A percentile compares a stretch with the other conserved stretches of the same genome.
These are phyloP conservation scores for Podila horticola DNA, from an alignment of 192 early-diverging fungal genomes.

Conservation along the genomic window DNA sequence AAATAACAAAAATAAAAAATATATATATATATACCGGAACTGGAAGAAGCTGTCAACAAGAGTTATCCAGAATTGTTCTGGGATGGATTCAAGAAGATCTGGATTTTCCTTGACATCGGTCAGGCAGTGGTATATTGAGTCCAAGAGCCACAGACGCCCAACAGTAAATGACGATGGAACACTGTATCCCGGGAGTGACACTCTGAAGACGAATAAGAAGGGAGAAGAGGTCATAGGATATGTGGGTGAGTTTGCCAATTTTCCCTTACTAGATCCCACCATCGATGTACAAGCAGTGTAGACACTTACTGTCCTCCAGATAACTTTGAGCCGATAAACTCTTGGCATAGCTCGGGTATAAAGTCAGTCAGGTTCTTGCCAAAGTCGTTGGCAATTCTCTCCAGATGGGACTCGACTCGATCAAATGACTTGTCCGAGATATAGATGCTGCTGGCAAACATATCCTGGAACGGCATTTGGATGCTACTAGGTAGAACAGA, in stretches of 20 bases:
- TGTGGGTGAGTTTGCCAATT: background rate
- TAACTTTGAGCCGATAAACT: slow-evolving; percentile 25
- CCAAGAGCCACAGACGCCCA: slow-evolving; percentile 44
- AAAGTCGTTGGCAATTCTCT: slow-evolving; percentile 27
- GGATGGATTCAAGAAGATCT: slow-evolving; percentile 22
- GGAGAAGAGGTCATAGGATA: background rate
- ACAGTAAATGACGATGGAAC: slow-evolving; percentile 39
- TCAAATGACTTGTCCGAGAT: slow-evolving; percentile 21
- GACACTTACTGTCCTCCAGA: slow-evolving; percentile 24
- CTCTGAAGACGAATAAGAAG: slow-evolving; percentile 6
- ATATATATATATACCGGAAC: slow-evolving; percentile 39
- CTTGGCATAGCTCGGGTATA: slow-evolving; percentile 33
- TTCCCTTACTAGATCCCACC: background rate
- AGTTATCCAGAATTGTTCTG: slow-evolving; percentile 21
- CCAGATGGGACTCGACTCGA: slow-evolving; percentile 35
- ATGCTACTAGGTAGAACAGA: slow-evolving; percentile 11
- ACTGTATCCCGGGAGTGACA: slow-evolving; percentile 26
- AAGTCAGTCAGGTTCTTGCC: slow-evolving; percentile 12
- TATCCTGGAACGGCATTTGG: slow-evolving; percentile 44
- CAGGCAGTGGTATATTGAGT: slow-evolving; percentile 49
- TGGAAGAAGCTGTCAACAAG: slow-evolving; percentile 47
- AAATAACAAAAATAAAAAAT: too few species aligned
- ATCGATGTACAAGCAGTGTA: background rate
- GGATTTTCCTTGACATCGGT: slow-evolving; percentile 41
- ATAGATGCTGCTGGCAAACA: slow-evolving; percentile 40